phyloP scores from a whole-genome alignment of 2,329 filamentous ascomycete genomes.

The Thelonectria olida region DNA sequence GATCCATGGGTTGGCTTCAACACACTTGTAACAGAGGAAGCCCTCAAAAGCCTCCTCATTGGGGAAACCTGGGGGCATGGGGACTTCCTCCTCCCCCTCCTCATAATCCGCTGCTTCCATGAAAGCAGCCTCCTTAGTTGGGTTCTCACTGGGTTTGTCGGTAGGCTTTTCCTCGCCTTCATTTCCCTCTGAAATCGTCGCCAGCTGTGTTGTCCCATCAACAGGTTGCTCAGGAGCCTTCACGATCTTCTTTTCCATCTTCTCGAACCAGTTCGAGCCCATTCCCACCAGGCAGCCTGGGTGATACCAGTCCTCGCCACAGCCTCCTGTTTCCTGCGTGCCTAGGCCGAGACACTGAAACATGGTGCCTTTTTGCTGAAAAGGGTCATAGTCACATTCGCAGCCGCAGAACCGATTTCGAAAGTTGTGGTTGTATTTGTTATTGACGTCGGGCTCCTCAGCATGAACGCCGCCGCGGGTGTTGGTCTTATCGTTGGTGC shows the following conservation, averaged over 20 bases:
- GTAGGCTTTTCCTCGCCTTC: slow-evolving; percentile 44
- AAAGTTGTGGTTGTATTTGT: slow-evolving; percentile 97
- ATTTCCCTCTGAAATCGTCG: slow-evolving; percentile 61
- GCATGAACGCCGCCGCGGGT: slow-evolving; percentile 80
- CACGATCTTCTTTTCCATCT: slow-evolving; percentile 50
- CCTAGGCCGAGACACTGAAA: slow-evolving; percentile 94
- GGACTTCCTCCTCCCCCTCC: slow-evolving; percentile 67
- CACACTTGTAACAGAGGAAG: slow-evolving; percentile 94
- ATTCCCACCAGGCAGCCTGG: slow-evolving; percentile 89
- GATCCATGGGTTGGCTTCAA: slow-evolving; percentile 89
- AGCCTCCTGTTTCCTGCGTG: slow-evolving; percentile 81
- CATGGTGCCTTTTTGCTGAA: slow-evolving; percentile 95
- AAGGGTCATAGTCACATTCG: slow-evolving; percentile 84
- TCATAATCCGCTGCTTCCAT: too few relatives aligned
- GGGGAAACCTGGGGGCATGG: slow-evolving; percentile 86
- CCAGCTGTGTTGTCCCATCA: slow-evolving; percentile 44
- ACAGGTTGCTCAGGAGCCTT: slow-evolving; percentile 33
- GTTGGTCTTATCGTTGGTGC: slow-evolving; percentile 76
- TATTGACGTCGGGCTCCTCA: slow-evolving; percentile 75
- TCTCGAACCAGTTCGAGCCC: slow-evolving; percentile 76
- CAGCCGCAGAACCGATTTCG: slow-evolving; percentile 93
- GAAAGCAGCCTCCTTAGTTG: slow-evolving; percentile 25
- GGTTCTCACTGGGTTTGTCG: slow-evolving; percentile 10
- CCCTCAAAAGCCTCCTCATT: slow-evolving; percentile 88
- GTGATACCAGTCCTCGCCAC: slow-evolving; percentile 98